These are phyloP conservation scores for Viola pubescens DNA, from an alignment of 441 rosid species.

Conservation along the genomic window DNA sequence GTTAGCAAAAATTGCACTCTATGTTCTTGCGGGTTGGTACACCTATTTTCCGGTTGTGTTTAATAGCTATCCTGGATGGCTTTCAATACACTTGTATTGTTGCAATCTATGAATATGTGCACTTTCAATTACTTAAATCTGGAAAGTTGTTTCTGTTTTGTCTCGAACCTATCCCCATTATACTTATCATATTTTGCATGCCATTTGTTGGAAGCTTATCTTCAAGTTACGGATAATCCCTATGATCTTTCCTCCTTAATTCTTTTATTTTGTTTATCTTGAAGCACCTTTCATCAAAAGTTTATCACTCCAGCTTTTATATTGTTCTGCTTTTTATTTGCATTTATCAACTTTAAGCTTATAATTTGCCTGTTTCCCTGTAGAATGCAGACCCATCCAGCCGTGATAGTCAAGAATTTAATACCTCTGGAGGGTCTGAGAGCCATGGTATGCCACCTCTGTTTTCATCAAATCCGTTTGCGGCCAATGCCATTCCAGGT, in stretches of 20 bases:
- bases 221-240: neutral
- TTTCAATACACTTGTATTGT: neutral
- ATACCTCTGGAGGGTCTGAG: slow-evolving; percentile 28
- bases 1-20: no score
- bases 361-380: neutral
- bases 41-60: neutral
- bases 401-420: slow-evolving; percentile 23
- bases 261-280: no score
- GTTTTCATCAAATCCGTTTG: slow-evolving; percentile 29
- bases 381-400: slow-evolving; percentile 27
- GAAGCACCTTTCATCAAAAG: no score
- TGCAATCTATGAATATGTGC: no score
- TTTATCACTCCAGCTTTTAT: neutral
- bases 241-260: no score
- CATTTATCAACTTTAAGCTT: neutral
- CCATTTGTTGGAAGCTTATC: neutral
- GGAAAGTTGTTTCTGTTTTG: neutral
- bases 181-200: no score
- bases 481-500: slow-evolving; percentile 24
- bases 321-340: neutral
- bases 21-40: neutral
- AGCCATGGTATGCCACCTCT: slow-evolving; percentile 27
- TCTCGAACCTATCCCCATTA: no score
- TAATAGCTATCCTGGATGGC: neutral
- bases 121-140: neutral